phyloP scores from a whole-genome alignment of 345 rosid species.

The Durio zibethinus region DNA sequence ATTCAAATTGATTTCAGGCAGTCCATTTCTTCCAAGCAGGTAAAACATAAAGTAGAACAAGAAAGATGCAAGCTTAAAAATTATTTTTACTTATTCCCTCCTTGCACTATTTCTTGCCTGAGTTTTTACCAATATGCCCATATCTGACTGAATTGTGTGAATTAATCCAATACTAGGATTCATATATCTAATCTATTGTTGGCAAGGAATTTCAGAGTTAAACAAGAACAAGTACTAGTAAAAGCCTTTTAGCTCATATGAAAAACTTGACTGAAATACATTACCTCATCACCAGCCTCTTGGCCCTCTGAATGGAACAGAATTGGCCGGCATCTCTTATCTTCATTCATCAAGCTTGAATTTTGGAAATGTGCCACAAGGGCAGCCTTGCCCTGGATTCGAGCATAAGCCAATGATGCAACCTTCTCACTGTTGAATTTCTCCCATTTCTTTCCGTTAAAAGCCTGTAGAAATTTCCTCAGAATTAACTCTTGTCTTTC shows the following conservation, averaged over 20 bases:
- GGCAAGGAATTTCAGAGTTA: neutral
- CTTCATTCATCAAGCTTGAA: slow-evolving; percentile 81
- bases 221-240: neutral
- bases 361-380: slow-evolving; percentile 87
- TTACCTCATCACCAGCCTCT: slow-evolving; percentile 60
- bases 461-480: slow-evolving; percentile 48
- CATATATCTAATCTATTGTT: neutral
- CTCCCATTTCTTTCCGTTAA: slow-evolving; percentile 92
- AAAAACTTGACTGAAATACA: neutral
- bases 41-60: neutral
- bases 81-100: neutral
- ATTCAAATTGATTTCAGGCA: neutral
- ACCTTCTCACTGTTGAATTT: slow-evolving; percentile 95
- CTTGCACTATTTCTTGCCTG: neutral
- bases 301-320: slow-evolving; percentile 66
- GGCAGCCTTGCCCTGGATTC: slow-evolving; percentile 92
- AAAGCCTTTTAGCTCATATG: neutral
- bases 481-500: slow-evolving; percentile 2
- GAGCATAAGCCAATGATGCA: slow-evolving; percentile 85
- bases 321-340: slow-evolving; percentile 74
- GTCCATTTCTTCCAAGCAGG: neutral
- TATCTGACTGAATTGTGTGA: neutral
- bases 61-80: neutral
- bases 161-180: slow-evolving; percentile 6
- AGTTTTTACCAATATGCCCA: neutral